Base-by-base conservation (phyloP, 768 basidiomycete genomes). In the Tulasnella sp. region DNA sequence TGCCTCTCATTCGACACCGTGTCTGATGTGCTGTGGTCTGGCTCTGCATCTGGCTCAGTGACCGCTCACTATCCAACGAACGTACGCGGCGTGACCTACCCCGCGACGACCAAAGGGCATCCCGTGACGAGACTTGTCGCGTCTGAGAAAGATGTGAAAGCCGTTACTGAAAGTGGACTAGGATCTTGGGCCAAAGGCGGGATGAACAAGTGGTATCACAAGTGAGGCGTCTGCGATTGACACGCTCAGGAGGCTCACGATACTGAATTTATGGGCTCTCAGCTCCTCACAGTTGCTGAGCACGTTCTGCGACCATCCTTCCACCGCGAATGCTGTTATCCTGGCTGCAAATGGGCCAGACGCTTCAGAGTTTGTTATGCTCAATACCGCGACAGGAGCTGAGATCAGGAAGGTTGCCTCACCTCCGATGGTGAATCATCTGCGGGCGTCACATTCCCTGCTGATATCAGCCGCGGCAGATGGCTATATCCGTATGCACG, bases 11-110 rank as follows among this genome's bases (percentile, higher is more conserved):
- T 98, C 69, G 94, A 99, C 71, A 85, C 91, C 7, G 83, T 87
- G 21, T 88, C 90, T 0, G 92, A 97, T 69, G 80, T 85, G 4
- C 73, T 99, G 34, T 96, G 92, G 92, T 75, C 84, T 49, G 93
- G 92, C 29, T 76, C 80, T 8, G 80, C 82, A 59, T 72, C 79
- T 27, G 93, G 94, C 2, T 74, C 74, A 59, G 77, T 96, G 61
- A 69, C 76, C 42, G 84, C 86, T 1, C 79, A 83, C 68, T 82
- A 87, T 71, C 76, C 81, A 43, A 77, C 76, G 49, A 84, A 82
- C 15, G 67, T 80, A 50, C 80, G 82, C 51, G 86, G 87, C 2
- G 84, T 88, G 31, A 78, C 77, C 21, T 92, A 86, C 68, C 83
- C 77, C 25, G 83, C 85, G 7, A 49, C 31, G 85, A 87, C 10